Evolutionary conservation across 139 green algal species (phyloP), one percentile per base, ranked within the genome.

Genomic region (Medakamo hakoo): DNA sequence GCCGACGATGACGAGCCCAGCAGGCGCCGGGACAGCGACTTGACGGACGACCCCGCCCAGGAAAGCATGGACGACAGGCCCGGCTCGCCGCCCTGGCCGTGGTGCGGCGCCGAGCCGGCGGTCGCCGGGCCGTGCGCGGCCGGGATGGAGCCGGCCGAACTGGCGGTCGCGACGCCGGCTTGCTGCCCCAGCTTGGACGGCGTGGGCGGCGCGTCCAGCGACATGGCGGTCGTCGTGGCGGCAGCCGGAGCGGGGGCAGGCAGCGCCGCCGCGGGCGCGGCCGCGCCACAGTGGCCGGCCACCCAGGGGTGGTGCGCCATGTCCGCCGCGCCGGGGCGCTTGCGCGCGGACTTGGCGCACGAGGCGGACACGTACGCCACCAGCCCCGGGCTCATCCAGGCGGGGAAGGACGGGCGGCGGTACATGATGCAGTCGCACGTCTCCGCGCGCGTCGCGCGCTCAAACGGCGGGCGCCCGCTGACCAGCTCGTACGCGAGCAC

Each of bases 401-500:
- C 31, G 3, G 71, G 75, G 59, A 72, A 83, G 24, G 63, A 58
- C 32, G 59, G 74, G 3, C 49, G 78, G 58, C 66, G 71, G 64
- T 83, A 84, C 80, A 83, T 87, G 64, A 87, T 87, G 61, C 73
- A 56, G 64, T 84, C 76, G 49, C 84, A 84, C 30, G 78, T 84
- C 26, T 70, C 76, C 0, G 73, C 70, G 19, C 79, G 63, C 5
- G 69, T 80, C 56, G 80, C 71, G 61, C 78, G 60, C 63, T 80
- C 82, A 69, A 94, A 94, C 5, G 86, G 86, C 26, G 86, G 79
- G 57, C 71, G 64, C 2, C 86, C 86, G 28, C 83, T 74, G 23
- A 86, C 71, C 56, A 92, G 79, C 73, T 94, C 86, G 64, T 88
- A 91, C 2, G 82, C 83, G 48, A 94, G 74, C 21, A 92, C 75